Evolutionary conservation across 768 basidiomycete species (phyloP), one percentile per base, ranked within the genome.

Genomic region (Austroboletus festivus): DNA sequence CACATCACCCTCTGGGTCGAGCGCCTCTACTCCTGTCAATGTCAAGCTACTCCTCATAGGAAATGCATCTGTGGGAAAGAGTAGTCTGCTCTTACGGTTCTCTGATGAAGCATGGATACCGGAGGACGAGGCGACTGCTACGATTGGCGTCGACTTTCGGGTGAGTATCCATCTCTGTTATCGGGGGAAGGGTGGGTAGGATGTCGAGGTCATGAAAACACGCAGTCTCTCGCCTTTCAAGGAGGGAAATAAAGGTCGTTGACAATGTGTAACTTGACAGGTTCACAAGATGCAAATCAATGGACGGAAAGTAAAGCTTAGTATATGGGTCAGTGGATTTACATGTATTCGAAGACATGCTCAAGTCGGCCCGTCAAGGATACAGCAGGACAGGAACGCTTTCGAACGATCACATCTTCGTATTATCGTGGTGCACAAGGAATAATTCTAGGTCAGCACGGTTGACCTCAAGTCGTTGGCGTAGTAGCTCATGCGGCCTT

Each of bases 381-480:
- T 59, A 95, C 93, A 0, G 92, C 93, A 42, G 95, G 96, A 0
- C 95, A 98, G 67, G 96, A 99, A 69, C 83, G 95, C 5, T 99
- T 97, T 64, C 78, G 93, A 39, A 96, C 94, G 3, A 86, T 99
- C 57, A 98, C 96, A 5, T 87, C 87, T 3, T 91, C 89, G 9
- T 99, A 98, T 60, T 99, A 98, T 62, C 80, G 96, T 23, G 89
- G 88, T 2, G 88, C 88, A 38, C 87, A 91, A 56, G 88, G 89
- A 7, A 79, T 90, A 43, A 86, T 91, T 58, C 76, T 91, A 40
- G 85, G 86, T 83, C 19, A 31, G 62, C 38, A 9, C 34, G n/a
- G n/a, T n/a, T n/a, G n/a, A n/a, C n/a, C n/a, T n/a, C n/a, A n/a
- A n/a, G n/a, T n/a, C n/a, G n/a, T n/a, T n/a, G n/a, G n/a, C n/a